Evolutionary conservation across 2,329 filamentous ascomycete species (phyloP), one percentile per base, ranked within the genome.

Genomic region (Paraphaeosphaeria sporulosa): DNA sequence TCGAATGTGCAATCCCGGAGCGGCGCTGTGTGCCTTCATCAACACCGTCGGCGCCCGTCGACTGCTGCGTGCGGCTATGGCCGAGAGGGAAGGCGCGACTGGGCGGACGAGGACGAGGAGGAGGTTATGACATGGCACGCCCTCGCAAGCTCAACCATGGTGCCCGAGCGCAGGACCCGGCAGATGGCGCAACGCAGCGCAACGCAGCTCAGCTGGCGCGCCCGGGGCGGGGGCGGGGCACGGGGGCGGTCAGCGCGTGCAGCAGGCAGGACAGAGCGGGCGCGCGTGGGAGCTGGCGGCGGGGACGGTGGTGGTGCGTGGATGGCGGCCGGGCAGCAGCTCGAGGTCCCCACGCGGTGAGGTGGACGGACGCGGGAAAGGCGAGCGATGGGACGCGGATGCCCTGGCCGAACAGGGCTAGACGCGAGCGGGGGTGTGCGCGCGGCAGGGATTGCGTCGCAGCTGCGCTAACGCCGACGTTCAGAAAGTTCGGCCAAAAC

Each of bases 11-110:
- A 75, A 66, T 71, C 74, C 74, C 56, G 66, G 65, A 62, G 66
- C 61, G 55, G 74, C 75, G 67, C 68, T 72, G 66, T 67, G 68
- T 66, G 73, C 60, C 72, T 75, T 74, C 72, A 78, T 78, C 75
- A 77, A 78, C 74, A 68, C 69, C 62, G 61, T 67, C 60, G 63
- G 64, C 47, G 60, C 58, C 50, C 55, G 49, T 47, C 48, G 19
- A 51, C 59, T 64, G 62, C 61, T 64, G 61, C 64, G 61, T 62
- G 46, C 57, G 55, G 53, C 53, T 66, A 62, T 58, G 34, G 54
- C 55, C 46, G 58, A 34, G 30, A 42, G 12, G 51, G 38, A 23
- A 47, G 54, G 15, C 25, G 52, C 34, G 53, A 57, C 36, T 32
- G 43, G 13, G 47, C 30, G 32, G 42, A 42, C 36, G 58, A 56